A percentile compares a stretch with the other conserved stretches of the same genome.
Conservation (phyloP, 2,329 filamentous ascomycete genomes). For the Penicillium verrucosum region DNA sequence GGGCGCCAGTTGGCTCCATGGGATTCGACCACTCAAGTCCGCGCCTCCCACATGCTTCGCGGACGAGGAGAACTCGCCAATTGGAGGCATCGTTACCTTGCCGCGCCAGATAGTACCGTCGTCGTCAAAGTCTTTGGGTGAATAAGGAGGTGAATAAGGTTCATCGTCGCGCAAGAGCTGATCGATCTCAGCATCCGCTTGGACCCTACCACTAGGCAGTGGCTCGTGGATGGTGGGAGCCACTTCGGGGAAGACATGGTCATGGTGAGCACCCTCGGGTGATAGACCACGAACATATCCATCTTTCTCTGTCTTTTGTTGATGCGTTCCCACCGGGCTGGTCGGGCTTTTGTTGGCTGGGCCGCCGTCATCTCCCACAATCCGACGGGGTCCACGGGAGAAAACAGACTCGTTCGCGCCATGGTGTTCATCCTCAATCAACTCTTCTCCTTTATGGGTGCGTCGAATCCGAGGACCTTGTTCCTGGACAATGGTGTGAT, state of each 20-base stretch:
- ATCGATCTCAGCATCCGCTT: conserved; percentile 83
- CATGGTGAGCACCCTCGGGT: conserved; percentile 53
- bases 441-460: conserved; percentile 92
- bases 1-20: conserved; percentile 76
- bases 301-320: conserved; percentile 47
- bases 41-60: conserved; percentile 83
- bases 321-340: conserved; percentile 25
- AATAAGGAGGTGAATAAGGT: conserved; percentile 77
- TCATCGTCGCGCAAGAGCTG: conserved; percentile 79
- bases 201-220: conserved; percentile 46
- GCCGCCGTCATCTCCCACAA: conserved; percentile 34
- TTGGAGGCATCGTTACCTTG: conserved; percentile 69
- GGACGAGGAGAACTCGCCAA: conserved; percentile 71
- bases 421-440: conserved; percentile 70
- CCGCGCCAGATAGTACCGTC: conserved; percentile 78
- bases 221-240: conserved; percentile 39
- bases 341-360: conserved; percentile 27
- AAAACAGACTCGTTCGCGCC: conserved; percentile 48
- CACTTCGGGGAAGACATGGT: conserved; percentile 44
- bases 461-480: conserved; percentile 75
- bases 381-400: conserved; percentile 46
- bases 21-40: conserved; percentile 63
- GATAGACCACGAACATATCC: conserved; percentile 67
- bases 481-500: conserved; percentile 74
- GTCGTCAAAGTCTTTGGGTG: conserved; percentile 68